Conservation (phyloP, 345 rosid genomes). For the Arabis hirsuta region DNA sequence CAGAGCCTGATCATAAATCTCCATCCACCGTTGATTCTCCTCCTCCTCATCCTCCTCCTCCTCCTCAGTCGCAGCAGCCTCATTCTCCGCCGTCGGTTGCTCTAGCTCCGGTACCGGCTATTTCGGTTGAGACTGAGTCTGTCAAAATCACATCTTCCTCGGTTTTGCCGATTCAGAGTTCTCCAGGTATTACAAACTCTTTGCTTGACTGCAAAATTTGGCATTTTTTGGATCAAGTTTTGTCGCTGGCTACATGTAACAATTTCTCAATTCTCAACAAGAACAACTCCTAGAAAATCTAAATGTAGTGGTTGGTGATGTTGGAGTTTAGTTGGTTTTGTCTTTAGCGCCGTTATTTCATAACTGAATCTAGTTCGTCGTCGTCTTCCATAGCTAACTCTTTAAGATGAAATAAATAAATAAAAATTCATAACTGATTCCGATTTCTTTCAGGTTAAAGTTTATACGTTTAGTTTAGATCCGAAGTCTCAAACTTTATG, state of each 20-base stretch:
- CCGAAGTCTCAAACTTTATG: no score
- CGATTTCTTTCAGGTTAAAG: not conserved
- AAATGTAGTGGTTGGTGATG: conserved; percentile 20
- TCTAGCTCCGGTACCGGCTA: conserved; percentile 37
- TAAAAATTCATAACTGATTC: not conserved
- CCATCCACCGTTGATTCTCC: conserved; percentile 37
- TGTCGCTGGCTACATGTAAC: conserved; percentile 8
- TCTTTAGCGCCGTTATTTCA: conserved; percentile 47
- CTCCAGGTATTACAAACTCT: conserved; percentile 48
- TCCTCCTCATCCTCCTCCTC: no score
- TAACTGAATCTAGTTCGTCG: not conserved
- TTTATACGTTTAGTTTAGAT: not conserved
- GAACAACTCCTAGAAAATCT: not conserved
- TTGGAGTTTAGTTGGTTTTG: conserved; percentile 70
- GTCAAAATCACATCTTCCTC: conserved; percentile 50
- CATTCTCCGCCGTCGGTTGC: conserved; percentile 34
- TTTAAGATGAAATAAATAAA: not conserved
- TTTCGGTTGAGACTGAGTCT: conserved; percentile 47
- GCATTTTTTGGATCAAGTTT: conserved; percentile 9
- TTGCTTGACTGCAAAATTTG: not conserved
- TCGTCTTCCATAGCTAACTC: conserved; percentile 14
- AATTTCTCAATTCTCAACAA: conserved; percentile 6
- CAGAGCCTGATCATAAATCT: conserved; percentile 34
- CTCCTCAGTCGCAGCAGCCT: conserved; percentile 31
- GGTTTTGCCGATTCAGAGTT: conserved; percentile 51